Percentiles rank a stretch among this genome's conserved stretches.
Conservation (phyloP, 352 stramenopile species). For the Globisporangium abappressorium region DNA sequence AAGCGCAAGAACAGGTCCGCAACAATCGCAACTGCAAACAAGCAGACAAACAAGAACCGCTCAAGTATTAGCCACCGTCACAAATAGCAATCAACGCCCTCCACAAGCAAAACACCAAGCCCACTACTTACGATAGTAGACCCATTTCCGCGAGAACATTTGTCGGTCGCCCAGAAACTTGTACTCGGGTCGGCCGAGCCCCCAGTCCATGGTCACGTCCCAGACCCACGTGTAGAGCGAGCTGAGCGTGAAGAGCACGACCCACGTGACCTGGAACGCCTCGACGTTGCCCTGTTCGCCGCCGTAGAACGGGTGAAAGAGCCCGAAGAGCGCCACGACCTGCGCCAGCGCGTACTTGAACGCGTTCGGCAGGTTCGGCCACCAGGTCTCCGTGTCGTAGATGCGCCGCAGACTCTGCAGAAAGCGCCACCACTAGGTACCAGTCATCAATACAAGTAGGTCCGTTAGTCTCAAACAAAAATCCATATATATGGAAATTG, state of each 20-base stretch:
- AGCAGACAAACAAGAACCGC: no score
- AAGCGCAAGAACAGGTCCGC: constrained; percentile 79
- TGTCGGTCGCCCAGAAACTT: constrained; percentile 78
- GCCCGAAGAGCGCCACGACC: constrained; percentile 79
- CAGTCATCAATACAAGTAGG: not conserved
- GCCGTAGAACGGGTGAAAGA: constrained; percentile 81
- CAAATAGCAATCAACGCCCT: not conserved
- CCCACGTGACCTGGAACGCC: constrained; percentile 65
- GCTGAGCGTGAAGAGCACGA: constrained; percentile 75
- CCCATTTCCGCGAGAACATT: constrained; percentile 80
- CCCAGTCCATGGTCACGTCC: constrained; percentile 89
- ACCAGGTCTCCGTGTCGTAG: constrained; percentile 93
- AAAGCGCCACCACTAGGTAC: constrained; percentile 90
- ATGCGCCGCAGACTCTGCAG: constrained; percentile 95
- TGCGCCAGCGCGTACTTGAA: constrained; percentile 93
- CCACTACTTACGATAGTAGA: constrained; percentile 55
- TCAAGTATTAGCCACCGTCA: not conserved
- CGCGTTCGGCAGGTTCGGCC: constrained; percentile 94
- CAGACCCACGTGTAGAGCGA: constrained; percentile 84
- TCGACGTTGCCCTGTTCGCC: constrained; percentile 14
- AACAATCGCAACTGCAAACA: constrained; percentile 47
- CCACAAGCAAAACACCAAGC: not conserved
- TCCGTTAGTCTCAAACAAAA: not conserved
- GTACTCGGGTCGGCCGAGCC: constrained; percentile 66
- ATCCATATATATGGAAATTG: not conserved